Conservation (phyloP, 345 rosid genomes). For the Pelargonium nanum region DNA sequence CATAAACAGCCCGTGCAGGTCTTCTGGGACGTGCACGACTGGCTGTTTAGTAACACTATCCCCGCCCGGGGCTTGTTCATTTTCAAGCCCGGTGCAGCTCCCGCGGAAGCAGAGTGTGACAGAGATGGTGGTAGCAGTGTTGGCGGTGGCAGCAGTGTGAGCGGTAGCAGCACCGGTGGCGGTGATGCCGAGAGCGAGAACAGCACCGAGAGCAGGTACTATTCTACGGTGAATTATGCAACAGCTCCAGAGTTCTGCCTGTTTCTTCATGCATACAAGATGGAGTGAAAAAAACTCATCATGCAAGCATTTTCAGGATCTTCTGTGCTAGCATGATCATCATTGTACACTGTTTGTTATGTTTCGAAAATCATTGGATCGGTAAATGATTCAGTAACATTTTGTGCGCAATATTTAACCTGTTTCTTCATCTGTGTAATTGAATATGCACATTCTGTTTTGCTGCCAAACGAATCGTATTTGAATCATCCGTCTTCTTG, state of each 20-base stretch:
- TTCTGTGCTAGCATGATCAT: too few species aligned
- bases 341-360: neutral
- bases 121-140: conserved; percentile 34
- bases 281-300: conserved; percentile 32
- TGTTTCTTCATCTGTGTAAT: too few species aligned
- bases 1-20: conserved; percentile 68
- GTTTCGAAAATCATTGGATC: neutral
- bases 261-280: conserved; percentile 81
- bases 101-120: conserved; percentile 47
- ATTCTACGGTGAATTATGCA: conserved; percentile 31
- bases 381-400: neutral
- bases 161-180: neutral
- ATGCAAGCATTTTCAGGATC: neutral
- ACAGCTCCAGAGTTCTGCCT: conserved; percentile 57
- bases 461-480: too few species aligned
- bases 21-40: conserved; percentile 89
- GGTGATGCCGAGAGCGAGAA: conserved; percentile 44
- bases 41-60: conserved; percentile 64
- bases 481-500: too few species aligned
- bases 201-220: conserved; percentile 50
- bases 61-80: conserved; percentile 66
- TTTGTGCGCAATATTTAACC: too few species aligned
- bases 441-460: too few species aligned
- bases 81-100: conserved; percentile 70
- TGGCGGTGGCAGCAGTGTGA: neutral